Base-by-base conservation (phyloP, 768 basidiomycete genomes). In the Pleurotus pulmonarius region DNA sequence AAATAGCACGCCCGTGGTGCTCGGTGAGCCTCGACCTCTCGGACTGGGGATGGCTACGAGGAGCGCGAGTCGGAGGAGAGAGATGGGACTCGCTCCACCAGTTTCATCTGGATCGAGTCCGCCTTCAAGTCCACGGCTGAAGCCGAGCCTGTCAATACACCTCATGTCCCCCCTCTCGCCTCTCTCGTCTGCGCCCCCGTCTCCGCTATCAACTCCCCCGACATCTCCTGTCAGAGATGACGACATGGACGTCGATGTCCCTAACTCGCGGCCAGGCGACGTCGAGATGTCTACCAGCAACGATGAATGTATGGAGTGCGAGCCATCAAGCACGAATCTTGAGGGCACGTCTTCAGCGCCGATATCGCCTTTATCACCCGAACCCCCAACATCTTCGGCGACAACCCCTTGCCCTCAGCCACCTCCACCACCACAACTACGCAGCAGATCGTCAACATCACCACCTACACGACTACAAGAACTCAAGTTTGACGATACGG, bases 381-480 rank as follows among this genome's bases (percentile, higher is more conserved):
- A 43, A 13, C 6, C n/a, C n/a, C n/a, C 15, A 8, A 47, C 46
- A 20, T 20, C 46, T 18, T 1, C 24, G 22, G 16, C 20, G 15
- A 13, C 26, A 3, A 20, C 29, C n/a, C 6, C 48, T 47, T 25
- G 8, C n/a, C 4, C n/a, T 34, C 26, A 18, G 29, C n/a, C n/a
- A n/a, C 7, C 26, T 2, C 15, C 49, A 3, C n/a, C 34, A 9
- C 24, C n/a, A 9, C 29, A 49, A 43, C 24, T 25, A 46, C 47
- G 22, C 16, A 13, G 40, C 38, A 20, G 55, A 16, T 16, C 34
- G 38, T 53, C 51, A 8, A 15, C 18, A 5, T 41, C 51, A 13
- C 51, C 51, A 37, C 51, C 51, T 18, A 20, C 38, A 8, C 40
- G 51, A 24, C 41, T 53, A 4, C 51, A 41, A 20, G 51, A 53